Evolutionary conservation across 352 stramenopile genomes (phyloP).

Genomic region (Phytophthora macrochlamydospora): DNA sequence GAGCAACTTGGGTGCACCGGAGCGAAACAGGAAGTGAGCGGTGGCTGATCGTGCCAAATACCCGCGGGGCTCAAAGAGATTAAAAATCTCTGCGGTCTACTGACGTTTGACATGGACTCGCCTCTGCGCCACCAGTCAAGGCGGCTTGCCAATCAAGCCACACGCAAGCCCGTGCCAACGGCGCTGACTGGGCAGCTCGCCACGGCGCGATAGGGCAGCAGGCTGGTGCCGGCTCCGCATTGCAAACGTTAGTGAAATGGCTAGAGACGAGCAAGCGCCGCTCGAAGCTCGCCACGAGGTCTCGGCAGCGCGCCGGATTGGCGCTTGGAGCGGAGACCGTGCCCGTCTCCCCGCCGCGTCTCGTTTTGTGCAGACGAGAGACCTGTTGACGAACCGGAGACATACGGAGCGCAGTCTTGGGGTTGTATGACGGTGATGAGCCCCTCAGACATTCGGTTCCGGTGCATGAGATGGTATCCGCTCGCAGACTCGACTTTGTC

Average conservation of each 20-base stretch:
- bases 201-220: slow-evolving; percentile 17
- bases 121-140: slow-evolving; percentile 26
- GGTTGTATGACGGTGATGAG: slow-evolving; percentile 7
- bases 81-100: slow-evolving; percentile 7
- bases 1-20: slow-evolving; percentile 9
- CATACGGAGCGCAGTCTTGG: slow-evolving; percentile 3
- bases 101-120: slow-evolving; percentile 2
- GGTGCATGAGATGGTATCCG: slow-evolving; percentile 11
- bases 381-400: slow-evolving; percentile 27
- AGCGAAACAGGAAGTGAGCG: slow-evolving; percentile 31
- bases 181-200: slow-evolving; percentile 25
- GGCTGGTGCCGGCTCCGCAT: slow-evolving; percentile 23
- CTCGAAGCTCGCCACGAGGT: slow-evolving; percentile 1
- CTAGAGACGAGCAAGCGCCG: slow-evolving; percentile 12
- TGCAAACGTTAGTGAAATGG: slow-evolving; percentile 14
- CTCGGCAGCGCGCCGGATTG: too few relatives aligned
- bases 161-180: slow-evolving; percentile 23
- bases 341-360: slow-evolving; percentile 5
- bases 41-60: slow-evolving; percentile 3
- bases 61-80: slow-evolving; percentile 12
- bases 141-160: slow-evolving; percentile 21
- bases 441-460: slow-evolving; percentile 20
- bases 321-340: background rate
- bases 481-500: background rate
- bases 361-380: slow-evolving; percentile 25